A percentile compares a stretch with the other conserved stretches of the same genome.
These are phyloP conservation scores for Morella rubra DNA, from an alignment of 306 rosid species.

Conservation along the genomic window DNA sequence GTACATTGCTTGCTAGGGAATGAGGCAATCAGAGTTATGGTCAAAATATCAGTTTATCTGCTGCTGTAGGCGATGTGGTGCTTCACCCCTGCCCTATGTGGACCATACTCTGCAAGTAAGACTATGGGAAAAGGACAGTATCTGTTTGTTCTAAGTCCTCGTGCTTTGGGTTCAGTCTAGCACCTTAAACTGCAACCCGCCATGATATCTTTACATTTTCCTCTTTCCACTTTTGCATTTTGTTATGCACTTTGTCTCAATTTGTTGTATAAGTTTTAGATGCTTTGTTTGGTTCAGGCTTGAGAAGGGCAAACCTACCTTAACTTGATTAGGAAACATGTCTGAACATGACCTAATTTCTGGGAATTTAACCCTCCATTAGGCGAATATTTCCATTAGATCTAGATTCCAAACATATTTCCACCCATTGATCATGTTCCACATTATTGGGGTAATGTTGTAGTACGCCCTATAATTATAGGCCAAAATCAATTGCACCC, in stretches of 20 bases:
- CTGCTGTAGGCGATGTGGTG: constrained; percentile 56
- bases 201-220: neutral
- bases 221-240: neutral
- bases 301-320: too few relatives aligned
- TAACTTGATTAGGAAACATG: neutral
- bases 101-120: constrained; percentile 71
- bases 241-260: neutral
- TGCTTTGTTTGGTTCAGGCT: too few relatives aligned
- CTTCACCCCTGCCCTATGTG: constrained; percentile 43
- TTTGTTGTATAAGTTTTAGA: neutral
- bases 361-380: neutral
- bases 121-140: constrained; percentile 11
- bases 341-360: neutral
- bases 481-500: too few relatives aligned
- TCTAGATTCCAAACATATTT: neutral
- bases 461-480: too few relatives aligned
- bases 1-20: constrained; percentile 38
- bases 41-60: constrained; percentile 70
- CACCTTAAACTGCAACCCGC: neutral
- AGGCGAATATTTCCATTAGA: neutral
- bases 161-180: neutral
- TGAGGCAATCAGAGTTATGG: constrained; percentile 69
- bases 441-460: too few relatives aligned
- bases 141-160: neutral
- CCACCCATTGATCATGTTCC: neutral